Percentiles rank a stretch among this genome's conserved stretches.
Conservation (phyloP, 164 flowering plant species). For the Pachysandra terminalis region DNA sequence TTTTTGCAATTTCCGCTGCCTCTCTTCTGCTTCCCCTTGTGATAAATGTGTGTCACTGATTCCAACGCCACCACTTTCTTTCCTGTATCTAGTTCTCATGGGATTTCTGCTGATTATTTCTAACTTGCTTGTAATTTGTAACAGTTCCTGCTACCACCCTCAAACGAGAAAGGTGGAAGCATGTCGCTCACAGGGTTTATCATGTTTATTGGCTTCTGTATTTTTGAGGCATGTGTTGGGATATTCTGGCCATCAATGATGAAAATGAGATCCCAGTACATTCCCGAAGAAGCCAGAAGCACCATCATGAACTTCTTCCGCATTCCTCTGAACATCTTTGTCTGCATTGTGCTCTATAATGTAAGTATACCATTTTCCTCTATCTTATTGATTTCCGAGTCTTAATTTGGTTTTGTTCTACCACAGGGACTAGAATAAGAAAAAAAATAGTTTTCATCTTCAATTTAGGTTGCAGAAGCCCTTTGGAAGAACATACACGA, state of each 20-base stretch:
- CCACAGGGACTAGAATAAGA: background rate
- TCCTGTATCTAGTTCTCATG: background rate
- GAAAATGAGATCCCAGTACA: slow-evolving; percentile 92
- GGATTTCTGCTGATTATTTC: slow-evolving; percentile 6
- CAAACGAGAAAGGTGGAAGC: slow-evolving; percentile 68
- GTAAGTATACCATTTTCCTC: slow-evolving; percentile 41
- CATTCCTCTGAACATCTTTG: slow-evolving; percentile 91
- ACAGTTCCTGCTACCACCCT: slow-evolving; percentile 71
- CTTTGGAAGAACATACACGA: too few relatives aligned
- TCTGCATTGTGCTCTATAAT: slow-evolving; percentile 88
- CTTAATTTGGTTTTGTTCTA: too few relatives aligned
- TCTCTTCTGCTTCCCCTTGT: slow-evolving; percentile 74
- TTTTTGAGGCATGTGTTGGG: slow-evolving; percentile 91
- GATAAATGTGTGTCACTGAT: slow-evolving; percentile 48
- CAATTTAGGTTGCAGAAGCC: too few relatives aligned
- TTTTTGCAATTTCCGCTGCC: slow-evolving; percentile 63
- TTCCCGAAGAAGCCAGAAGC: slow-evolving; percentile 98
- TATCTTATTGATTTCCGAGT: too few relatives aligned
- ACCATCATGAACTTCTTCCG: slow-evolving; percentile 99
- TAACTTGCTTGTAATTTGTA: slow-evolving; percentile 19
- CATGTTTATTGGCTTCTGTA: slow-evolving; percentile 87
- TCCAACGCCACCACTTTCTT: background rate
- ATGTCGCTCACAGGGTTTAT: slow-evolving; percentile 71
- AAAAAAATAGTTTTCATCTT: too few relatives aligned
- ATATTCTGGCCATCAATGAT: slow-evolving; percentile 92